These are phyloP conservation scores for Colletotrichum theobromicola DNA, from an alignment of 2,329 filamentous ascomycete species.

Conservation along the genomic window DNA sequence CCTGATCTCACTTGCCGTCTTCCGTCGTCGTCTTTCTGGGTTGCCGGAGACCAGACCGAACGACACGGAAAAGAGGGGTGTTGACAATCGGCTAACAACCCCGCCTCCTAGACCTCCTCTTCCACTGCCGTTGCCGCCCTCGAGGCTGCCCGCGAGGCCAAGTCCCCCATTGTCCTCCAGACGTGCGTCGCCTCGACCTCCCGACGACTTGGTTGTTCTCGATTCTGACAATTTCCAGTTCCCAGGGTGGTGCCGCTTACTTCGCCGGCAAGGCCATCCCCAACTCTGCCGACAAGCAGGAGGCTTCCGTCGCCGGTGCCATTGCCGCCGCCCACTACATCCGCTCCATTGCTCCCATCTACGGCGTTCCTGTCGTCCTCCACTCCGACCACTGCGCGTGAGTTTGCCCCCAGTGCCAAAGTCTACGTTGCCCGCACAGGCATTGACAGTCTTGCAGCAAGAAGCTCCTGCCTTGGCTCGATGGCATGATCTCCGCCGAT, in stretches of 20 bases:
- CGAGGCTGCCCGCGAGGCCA: constrained; percentile 92
- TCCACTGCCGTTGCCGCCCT: constrained; percentile 85
- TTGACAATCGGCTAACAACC: constrained; percentile 12
- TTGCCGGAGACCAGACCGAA: neutral
- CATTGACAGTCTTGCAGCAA: constrained; percentile 51
- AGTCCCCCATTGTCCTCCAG: constrained; percentile 92
- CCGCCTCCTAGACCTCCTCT: constrained; percentile 65
- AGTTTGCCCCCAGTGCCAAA: neutral
- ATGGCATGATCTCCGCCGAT: constrained; percentile 93
- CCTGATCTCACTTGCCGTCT: no score
- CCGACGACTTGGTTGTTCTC: neutral
- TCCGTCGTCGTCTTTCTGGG: neutral
- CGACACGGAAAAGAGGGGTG: neutral
- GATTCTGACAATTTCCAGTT: constrained; percentile 37
- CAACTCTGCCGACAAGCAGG: constrained; percentile 75
- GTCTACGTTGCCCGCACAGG: neutral
- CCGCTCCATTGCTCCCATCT: constrained; percentile 82
- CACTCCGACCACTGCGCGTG: constrained; percentile 95
- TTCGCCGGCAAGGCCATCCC: constrained; percentile 89
- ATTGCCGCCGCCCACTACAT: constrained; percentile 94
- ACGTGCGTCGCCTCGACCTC: constrained; percentile 40
- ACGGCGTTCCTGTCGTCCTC: constrained; percentile 89
- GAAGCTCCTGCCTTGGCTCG: constrained; percentile 98
- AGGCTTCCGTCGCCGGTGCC: constrained; percentile 86
- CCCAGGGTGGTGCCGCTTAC: constrained; percentile 91